phyloP scores from a whole-genome alignment of 192 early-diverging fungal species.

The Coemansia nantahalensis region DNA sequence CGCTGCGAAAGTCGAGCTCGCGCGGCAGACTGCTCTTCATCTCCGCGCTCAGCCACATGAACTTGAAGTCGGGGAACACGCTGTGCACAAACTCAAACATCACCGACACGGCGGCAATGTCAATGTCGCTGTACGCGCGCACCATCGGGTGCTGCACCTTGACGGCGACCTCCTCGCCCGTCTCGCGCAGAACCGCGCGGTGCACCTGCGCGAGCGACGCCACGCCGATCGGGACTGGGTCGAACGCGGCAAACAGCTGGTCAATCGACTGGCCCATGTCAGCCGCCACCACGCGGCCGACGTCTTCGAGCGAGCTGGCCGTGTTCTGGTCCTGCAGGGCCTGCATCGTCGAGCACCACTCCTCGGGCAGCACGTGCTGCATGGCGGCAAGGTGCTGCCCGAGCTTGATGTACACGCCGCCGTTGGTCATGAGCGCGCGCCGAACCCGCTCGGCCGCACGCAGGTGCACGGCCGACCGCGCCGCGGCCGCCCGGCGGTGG shows the following conservation, averaged over 20 bases:
- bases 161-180: conserved; percentile 79
- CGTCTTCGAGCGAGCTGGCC: conserved; percentile 66
- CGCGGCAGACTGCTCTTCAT: conserved; percentile 78
- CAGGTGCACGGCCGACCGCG: conserved; percentile 57
- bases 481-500: conserved; percentile 10
- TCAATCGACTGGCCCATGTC: conserved; percentile 68
- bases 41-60: conserved; percentile 87
- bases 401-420: conserved; percentile 88
- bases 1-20: no score
- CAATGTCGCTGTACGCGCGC: conserved; percentile 71
- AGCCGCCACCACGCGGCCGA: conserved; percentile 62
- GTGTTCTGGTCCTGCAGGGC: conserved; percentile 81
- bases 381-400: conserved; percentile 83
- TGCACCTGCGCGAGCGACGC: conserved; percentile 96
- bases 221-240: conserved; percentile 83
- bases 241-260: conserved; percentile 74
- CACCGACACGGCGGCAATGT: conserved; percentile 70
- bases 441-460: conserved; percentile 67
- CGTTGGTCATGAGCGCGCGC: conserved; percentile 60
- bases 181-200: conserved; percentile 62
- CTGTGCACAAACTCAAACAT: conserved; percentile 64
- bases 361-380: conserved; percentile 81
- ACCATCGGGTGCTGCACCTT: conserved; percentile 91
- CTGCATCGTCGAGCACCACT: conserved; percentile 87
- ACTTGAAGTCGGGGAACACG: conserved; percentile 88